These are phyloP conservation scores for Wickerhamiella azyma DNA, from an alignment of 805 yeast species.

Conservation along the genomic window DNA sequence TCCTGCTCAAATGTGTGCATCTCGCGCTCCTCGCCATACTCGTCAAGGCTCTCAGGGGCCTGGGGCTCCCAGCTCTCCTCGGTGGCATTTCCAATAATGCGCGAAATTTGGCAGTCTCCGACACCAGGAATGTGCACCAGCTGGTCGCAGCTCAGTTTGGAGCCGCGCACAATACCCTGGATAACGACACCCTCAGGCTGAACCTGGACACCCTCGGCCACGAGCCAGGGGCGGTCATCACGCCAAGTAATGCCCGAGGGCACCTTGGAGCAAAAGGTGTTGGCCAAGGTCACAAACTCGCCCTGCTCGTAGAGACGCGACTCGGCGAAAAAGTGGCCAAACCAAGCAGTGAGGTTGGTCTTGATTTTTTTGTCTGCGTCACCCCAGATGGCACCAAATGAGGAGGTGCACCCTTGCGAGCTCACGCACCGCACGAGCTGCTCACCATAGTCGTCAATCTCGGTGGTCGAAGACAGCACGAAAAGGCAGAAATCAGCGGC, in stretches of 20 bases:
- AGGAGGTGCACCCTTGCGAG: conserved; percentile 82
- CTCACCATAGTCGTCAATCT: conserved; percentile 79
- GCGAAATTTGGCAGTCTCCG: conserved; percentile 75
- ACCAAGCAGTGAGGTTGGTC: conserved; percentile 50
- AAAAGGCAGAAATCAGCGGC: conserved; percentile 81
- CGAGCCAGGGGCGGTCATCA: conserved; percentile 76
- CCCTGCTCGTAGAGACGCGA: conserved; percentile 57
- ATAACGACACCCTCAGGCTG: conserved; percentile 36
- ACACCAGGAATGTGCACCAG: conserved; percentile 74
- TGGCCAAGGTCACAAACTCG: conserved; percentile 59
- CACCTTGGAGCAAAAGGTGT: conserved; percentile 69
- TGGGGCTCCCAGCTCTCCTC: conserved; percentile 22
- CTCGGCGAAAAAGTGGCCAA: conserved; percentile 65
- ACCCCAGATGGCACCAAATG: conserved; percentile 67
- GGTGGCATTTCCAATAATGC: conserved; percentile 35
- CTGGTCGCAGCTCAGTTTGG: conserved; percentile 53
- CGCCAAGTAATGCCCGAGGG: conserved; percentile 87
- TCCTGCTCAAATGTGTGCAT: conserved; percentile 24
- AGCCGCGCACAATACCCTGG: conserved; percentile 77
- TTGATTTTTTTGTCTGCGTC: conserved; percentile 51
- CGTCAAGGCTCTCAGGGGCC: conserved; percentile 22
- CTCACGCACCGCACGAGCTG: conserved; percentile 77
- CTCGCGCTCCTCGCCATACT: conserved; percentile 17
- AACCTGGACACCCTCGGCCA: conserved; percentile 52
- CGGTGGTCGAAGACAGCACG: conserved; percentile 76